These are phyloP conservation scores for Trichoderma virens DNA, from an alignment of 495 filamentous ascomycete species.

Conservation along the genomic window DNA sequence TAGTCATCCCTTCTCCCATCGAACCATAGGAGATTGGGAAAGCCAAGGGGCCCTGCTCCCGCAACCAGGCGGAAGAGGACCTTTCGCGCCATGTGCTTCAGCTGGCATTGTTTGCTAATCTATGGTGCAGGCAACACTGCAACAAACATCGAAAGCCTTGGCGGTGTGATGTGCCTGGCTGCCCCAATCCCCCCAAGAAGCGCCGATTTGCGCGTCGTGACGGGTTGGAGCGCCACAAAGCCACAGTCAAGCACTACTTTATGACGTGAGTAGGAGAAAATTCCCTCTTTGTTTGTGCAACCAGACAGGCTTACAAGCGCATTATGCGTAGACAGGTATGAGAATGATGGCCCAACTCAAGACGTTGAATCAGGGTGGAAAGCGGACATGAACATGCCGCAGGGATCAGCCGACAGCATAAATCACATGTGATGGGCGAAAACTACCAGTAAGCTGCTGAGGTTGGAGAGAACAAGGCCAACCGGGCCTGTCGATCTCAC, in stretches of 20 bases:
- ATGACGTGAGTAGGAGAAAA: not conserved
- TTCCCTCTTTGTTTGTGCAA: not conserved
- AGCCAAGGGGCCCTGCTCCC: not conserved
- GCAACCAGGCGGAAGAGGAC: not conserved
- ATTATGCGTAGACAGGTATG: not conserved
- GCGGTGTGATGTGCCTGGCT: constrained; percentile 1
- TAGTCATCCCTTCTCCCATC: not conserved
- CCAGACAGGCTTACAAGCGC: not conserved
- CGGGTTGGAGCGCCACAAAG: constrained; percentile 7
- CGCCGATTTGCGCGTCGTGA: constrained; percentile 7
- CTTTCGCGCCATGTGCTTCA: not conserved
- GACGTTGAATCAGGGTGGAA: too few relatives aligned
- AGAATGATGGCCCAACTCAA: not conserved
- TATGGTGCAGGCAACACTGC: constrained; percentile 7
- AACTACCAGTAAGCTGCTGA: not conserved
- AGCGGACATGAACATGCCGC: not conserved
- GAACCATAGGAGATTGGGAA: not conserved
- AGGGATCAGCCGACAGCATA: not conserved
- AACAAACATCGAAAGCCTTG: constrained; percentile 11
- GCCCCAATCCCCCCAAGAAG: constrained; percentile 9
- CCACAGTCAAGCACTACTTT: constrained; percentile 6
- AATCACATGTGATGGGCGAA: not conserved
- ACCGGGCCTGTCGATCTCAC: not conserved
- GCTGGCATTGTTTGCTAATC: constrained; percentile 4
- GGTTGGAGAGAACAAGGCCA: not conserved